phyloP scores from a whole-genome alignment of 2,329 filamentous ascomycete genomes.

The Fusarium piperis region DNA sequence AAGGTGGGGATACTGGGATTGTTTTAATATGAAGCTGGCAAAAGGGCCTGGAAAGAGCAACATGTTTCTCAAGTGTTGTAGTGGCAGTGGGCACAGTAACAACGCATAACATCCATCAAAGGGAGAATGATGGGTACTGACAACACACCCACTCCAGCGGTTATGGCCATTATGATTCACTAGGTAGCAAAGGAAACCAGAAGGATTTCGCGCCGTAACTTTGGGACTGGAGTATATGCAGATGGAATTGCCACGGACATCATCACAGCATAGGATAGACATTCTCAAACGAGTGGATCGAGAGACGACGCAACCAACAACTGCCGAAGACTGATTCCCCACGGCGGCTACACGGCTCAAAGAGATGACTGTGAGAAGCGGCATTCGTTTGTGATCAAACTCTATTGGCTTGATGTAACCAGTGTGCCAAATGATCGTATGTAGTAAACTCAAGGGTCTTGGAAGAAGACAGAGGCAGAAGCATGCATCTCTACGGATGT shows the following conservation, averaged over 20 bases:
- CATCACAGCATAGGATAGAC: background rate
- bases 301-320: background rate
- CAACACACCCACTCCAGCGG: background rate
- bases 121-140: background rate
- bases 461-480: background rate
- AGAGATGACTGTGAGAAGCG: background rate
- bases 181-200: background rate
- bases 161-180: background rate
- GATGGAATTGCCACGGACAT: background rate
- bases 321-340: background rate
- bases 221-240: background rate
- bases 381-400: background rate
- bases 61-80: background rate
- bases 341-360: background rate
- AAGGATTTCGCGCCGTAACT: background rate
- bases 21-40: background rate
- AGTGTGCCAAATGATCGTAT: background rate
- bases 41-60: background rate
- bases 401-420: background rate
- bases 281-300: background rate
- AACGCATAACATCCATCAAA: background rate
- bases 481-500: background rate
- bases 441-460: background rate
- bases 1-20: background rate
- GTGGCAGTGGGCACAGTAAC: background rate